Evolutionary conservation across 805 yeast genomes (phyloP), one percentile per base, ranked within the genome.

Genomic region (Brettanomyces sp.): DNA sequence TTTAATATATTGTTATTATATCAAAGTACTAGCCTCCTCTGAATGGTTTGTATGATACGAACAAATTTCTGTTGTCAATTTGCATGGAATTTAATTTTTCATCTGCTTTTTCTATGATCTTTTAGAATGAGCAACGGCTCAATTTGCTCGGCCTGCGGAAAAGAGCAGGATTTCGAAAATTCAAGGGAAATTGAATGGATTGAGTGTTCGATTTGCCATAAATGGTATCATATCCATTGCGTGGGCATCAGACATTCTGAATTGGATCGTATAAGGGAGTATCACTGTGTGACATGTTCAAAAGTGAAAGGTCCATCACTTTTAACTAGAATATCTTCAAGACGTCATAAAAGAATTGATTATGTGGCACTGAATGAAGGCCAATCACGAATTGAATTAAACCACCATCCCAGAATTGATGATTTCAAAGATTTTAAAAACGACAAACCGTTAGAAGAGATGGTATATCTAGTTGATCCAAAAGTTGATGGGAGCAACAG

Each of bases 351-450:
- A n/a, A 70, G 70, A 44, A 74, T 89, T 40, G 95, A 88, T 58
- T 88, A 88, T 56, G 80, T 77, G 8, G 93, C 95, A 0, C 66
- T 88, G 53, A 77, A 88, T 58, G 82, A 80, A 46, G 95, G 95
- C 4, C 82, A 79, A 35, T 59, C 68, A 68, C 70, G 60, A 60
- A 67, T 65, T 49, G 68, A 73, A 37, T 59, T 65, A 32, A 77
- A 77, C 53, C 73, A 76, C 8, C 95, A 85, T 56, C 81, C 79
- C 2, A 80, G 77, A 65, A 76, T 59, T 44, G 63, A 42, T 45
- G 50, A 43, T 54, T 72, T 62, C 50, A 54, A 36, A 40, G 47
- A 41, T 57, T 71, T 62, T 46, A 37, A 49, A n/a, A 56, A 60
- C 41, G 61, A 56, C 32, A 43, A 47, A 24, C 58, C 60, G 4